Evolutionary conservation across 139 green algal genomes (phyloP), one percentile per base, ranked within the genome.

Genomic region (Penium margaritaceum): DNA sequence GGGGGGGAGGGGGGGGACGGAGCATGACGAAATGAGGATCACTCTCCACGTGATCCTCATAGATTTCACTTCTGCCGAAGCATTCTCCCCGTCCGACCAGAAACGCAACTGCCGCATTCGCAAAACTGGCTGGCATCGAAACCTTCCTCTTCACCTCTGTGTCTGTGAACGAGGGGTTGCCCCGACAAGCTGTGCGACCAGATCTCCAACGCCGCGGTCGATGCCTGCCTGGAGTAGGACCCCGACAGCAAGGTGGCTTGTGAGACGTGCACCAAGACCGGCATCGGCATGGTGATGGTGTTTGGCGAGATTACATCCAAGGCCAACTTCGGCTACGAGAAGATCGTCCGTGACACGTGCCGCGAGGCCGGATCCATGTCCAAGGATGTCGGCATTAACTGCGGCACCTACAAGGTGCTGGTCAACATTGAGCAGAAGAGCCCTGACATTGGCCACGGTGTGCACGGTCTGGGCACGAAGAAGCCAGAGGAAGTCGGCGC

Each of bases 301-400:
- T 99, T 99, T 71, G 94, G 94, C 64, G 94, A 99, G 86, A 98
- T 99, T 86, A 99, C 94, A 66, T 98, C 93, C 77, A 92, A 90
- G 75, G 94, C 94, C 65, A 96, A 97, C 87, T 92, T 97, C n/a
- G 93, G 98, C 86, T 99, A 98, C 81, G 94, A 99, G 88, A 87
- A 88, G 30, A 83, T 95, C 41, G 88, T 92, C 36, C 81, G 89
- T 38, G 76, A 92, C 41, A 90, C 87, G 39, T 83, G 76, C 69
- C 73, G 81, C 51, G 89, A 95, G 36, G 94, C 97, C 67, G 94
- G 94, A 33, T 99, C 98, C 85, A 95, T 75, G 58, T 91, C 86
- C 7, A 86, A 90, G 38, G 94, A 96, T 57, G 67, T 96, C 0
- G 94, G 94, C 75, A 86, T 98, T 36, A 89, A 98, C 76, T 78